Conservation (phyloP, 2,329 filamentous ascomycete species). For the Berkeleyomyces basicola region DNA sequence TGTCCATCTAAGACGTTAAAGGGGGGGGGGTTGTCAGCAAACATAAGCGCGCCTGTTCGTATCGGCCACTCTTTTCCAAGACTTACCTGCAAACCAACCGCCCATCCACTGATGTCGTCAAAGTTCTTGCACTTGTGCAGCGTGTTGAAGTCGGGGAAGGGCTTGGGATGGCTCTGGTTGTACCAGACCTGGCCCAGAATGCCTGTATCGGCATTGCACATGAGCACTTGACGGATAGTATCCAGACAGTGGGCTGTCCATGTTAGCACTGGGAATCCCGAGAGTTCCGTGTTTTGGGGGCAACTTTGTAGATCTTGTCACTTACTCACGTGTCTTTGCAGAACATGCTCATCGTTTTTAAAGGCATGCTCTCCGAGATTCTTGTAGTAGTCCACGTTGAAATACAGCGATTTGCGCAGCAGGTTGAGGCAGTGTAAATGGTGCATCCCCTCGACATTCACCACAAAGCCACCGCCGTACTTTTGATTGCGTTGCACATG, state of each 20-base stretch:
- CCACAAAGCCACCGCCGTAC: slow-evolving; percentile 41
- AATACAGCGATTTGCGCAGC: slow-evolving; percentile 39
- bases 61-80: not conserved
- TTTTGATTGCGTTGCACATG: slow-evolving; percentile 38
- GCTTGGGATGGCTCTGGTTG: slow-evolving; percentile 25
- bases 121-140: slow-evolving; percentile 42
- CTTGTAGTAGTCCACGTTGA: slow-evolving; percentile 43
- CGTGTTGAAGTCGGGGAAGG: slow-evolving; percentile 47
- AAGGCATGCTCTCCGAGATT: slow-evolving; percentile 34
- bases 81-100: slow-evolving; percentile 31
- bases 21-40: not conserved
- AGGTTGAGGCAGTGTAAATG: slow-evolving; percentile 46
- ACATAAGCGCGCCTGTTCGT: not conserved
- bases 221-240: slow-evolving; percentile 42
- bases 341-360: slow-evolving; percentile 34
- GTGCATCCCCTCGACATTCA: slow-evolving; percentile 40
- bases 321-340: slow-evolving; percentile 39
- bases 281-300: not conserved
- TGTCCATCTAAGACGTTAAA: slow-evolving; percentile 1
- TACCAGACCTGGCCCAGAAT: slow-evolving; percentile 47
- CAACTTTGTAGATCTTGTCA: not conserved
- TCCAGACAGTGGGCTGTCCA: slow-evolving; percentile 41
- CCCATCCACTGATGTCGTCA: slow-evolving; percentile 36
- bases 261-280: not conserved
- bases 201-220: slow-evolving; percentile 44